Conservation (phyloP, 495 filamentous ascomycete species). For the Aspergillus baeticus region DNA sequence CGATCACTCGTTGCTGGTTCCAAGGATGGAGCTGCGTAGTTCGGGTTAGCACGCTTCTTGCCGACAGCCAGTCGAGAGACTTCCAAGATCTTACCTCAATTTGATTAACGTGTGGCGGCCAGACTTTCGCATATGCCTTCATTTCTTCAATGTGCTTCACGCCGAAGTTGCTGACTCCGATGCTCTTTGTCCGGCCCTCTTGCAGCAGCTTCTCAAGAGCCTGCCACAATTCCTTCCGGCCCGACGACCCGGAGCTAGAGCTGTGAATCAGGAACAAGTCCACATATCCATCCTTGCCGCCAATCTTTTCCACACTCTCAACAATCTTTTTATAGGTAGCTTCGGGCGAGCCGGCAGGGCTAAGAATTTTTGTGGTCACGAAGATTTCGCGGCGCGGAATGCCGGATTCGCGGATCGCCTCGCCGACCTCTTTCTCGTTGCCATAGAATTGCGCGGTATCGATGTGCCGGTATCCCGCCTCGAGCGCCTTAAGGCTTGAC, state of each 20-base stretch:
- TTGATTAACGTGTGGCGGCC: conserved; percentile 69
- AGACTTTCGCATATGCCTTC: conserved; percentile 58
- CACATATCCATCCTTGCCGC: conserved; percentile 60
- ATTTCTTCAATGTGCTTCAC: conserved; percentile 60
- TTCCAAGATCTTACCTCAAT: conserved; percentile 51
- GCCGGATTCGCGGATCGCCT: conserved; percentile 54
- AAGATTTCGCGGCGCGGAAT: conserved; percentile 59
- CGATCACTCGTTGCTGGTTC: conserved; percentile 62
- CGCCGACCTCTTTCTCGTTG: conserved; percentile 67
- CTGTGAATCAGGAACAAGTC: conserved; percentile 71
- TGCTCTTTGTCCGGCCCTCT: conserved; percentile 58
- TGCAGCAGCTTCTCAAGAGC: conserved; percentile 59
- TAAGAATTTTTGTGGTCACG: conserved; percentile 66
- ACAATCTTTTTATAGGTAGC: conserved; percentile 56
- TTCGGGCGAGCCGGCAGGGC: conserved; percentile 53
- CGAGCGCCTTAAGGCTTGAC: conserved; percentile 60
- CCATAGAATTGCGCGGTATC: conserved; percentile 71
- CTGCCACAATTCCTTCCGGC: conserved; percentile 61
- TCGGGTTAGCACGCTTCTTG: conserved; percentile 3
- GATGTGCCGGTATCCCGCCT: conserved; percentile 67
- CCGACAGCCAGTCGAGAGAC: neutral
- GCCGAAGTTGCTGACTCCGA: conserved; percentile 73
- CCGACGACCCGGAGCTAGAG: conserved; percentile 50
- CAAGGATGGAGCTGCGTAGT: conserved; percentile 60
- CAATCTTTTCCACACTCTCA: conserved; percentile 62